These are phyloP conservation scores for Bondarzewia mesenterica DNA, from an alignment of 1,284 basidiomycete genomes.

Conservation along the genomic window DNA sequence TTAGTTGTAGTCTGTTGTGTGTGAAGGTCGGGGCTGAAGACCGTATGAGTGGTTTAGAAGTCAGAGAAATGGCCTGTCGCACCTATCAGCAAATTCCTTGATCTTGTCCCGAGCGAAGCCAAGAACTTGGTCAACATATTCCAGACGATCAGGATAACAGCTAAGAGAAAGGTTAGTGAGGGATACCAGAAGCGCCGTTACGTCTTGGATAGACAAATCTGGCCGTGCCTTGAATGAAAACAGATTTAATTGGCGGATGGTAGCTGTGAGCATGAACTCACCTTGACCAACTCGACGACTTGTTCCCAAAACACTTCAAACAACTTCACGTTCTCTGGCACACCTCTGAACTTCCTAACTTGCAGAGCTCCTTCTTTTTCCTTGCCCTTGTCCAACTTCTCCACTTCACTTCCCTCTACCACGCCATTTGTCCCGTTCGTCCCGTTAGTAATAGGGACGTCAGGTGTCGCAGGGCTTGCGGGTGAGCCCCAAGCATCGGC, in stretches of 20 bases:
- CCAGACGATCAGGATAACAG: constrained; percentile 90
- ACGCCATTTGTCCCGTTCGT: constrained; percentile 16
- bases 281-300: constrained; percentile 95
- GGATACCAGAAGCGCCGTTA: constrained; percentile 90
- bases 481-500: constrained; percentile 23
- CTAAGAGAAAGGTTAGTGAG: constrained; percentile 88
- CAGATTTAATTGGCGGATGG: constrained; percentile 4
- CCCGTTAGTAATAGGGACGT: not conserved
- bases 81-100: constrained; percentile 77
- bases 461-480: constrained; percentile 7
- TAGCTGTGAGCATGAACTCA: constrained; percentile 21
- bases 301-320: constrained; percentile 99
- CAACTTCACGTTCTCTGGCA: constrained; percentile 85
- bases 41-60: constrained; percentile 9
- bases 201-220: constrained; percentile 90
- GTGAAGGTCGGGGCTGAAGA: constrained; percentile 74
- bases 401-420: constrained; percentile 23
- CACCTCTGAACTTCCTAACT: constrained; percentile 80
- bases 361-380: constrained; percentile 28
- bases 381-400: constrained; percentile 44
- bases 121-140: constrained; percentile 93
- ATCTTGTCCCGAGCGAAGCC: constrained; percentile 83
- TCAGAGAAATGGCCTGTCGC: constrained; percentile 14
- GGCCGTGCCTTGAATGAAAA: constrained; percentile 69
- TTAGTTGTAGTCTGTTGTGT: constrained; percentile 80